Percentiles rank a stretch among this genome's conserved stretches.
These are phyloP conservation scores for Penicillium sp. DNA, from an alignment of 2,329 filamentous ascomycete genomes.

Conservation along the genomic window DNA sequence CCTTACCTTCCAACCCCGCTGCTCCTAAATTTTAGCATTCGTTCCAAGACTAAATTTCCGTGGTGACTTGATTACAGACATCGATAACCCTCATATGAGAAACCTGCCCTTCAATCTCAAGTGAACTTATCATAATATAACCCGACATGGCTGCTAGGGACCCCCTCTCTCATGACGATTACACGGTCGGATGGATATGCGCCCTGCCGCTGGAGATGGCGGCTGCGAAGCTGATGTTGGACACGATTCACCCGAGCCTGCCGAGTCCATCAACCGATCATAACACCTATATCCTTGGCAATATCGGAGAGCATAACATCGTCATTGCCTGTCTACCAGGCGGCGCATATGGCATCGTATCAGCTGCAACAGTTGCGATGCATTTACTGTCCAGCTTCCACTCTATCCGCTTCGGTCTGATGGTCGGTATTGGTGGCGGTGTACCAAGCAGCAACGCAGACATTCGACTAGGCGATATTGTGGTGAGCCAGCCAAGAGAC, in stretches of 20 bases:
- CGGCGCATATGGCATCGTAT: not conserved
- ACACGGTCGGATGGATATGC: slow-evolving; percentile 22
- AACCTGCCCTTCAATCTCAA: not conserved
- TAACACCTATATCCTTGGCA: not conserved
- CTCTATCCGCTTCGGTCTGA: not conserved
- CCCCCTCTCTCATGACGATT: not conserved
- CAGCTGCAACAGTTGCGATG: not conserved
- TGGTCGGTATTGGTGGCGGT: not conserved
- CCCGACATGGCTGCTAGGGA: not conserved
- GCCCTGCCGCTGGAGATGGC: slow-evolving; percentile 21
- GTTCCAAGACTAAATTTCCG: not conserved
- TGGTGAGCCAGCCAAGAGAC: not conserved
- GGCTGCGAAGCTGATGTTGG: slow-evolving; percentile 22
- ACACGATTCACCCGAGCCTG: slow-evolving; percentile 8
- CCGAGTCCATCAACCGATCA: no score
- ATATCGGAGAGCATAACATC: not conserved
- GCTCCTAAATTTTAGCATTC: not conserved
- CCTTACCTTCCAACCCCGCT: not conserved
- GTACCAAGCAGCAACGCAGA: not conserved
- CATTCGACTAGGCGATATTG: not conserved
- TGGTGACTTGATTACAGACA: not conserved
- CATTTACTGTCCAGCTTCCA: not conserved
- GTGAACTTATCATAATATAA: not conserved
- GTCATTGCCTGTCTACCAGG: not conserved
- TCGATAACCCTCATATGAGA: not conserved